These are phyloP conservation scores for Pelargonium australe DNA, from an alignment of 441 rosid species.

Conservation along the genomic window DNA sequence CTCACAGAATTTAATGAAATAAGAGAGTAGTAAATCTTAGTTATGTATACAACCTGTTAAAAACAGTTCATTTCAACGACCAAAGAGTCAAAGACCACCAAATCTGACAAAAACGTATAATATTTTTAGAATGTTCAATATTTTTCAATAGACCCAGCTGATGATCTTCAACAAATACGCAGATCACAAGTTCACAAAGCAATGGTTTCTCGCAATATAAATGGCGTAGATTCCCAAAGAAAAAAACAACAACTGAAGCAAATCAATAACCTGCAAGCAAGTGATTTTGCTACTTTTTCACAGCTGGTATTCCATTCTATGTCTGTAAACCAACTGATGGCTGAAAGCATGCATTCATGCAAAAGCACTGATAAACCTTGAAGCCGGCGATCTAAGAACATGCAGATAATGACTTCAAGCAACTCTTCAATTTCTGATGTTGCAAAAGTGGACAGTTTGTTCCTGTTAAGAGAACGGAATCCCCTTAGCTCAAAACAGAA, in stretches of 20 bases:
- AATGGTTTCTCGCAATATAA: not conserved
- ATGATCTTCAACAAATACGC: not conserved
- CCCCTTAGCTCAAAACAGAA: constrained; percentile 15
- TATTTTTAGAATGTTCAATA: not conserved
- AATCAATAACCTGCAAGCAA: constrained; percentile 54
- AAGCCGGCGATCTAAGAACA: constrained; percentile 60
- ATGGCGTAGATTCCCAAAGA: not conserved
- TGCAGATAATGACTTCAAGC: constrained; percentile 36
- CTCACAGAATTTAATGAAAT: too few species aligned
- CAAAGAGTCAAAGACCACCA: not conserved
- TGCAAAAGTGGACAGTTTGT: constrained; percentile 34
- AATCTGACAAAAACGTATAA: not conserved
- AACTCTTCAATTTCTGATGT: constrained; percentile 56
- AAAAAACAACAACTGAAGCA: constrained; percentile 5
- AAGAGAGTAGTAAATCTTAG: not conserved
- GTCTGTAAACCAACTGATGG: constrained; percentile 51
- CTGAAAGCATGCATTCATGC: constrained; percentile 42
- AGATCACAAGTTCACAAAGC: not conserved
- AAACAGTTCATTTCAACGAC: too few species aligned
- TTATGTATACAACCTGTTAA: not conserved
- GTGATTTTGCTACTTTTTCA: constrained; percentile 49
- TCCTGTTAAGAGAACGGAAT: constrained; percentile 37
- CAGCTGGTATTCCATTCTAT: constrained; percentile 65
- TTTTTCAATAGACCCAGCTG: not conserved
- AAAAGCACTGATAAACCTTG: constrained; percentile 51